Conservation (phyloP, 768 basidiomycete species). For the Naganishia vaughanmartiniae region DNA sequence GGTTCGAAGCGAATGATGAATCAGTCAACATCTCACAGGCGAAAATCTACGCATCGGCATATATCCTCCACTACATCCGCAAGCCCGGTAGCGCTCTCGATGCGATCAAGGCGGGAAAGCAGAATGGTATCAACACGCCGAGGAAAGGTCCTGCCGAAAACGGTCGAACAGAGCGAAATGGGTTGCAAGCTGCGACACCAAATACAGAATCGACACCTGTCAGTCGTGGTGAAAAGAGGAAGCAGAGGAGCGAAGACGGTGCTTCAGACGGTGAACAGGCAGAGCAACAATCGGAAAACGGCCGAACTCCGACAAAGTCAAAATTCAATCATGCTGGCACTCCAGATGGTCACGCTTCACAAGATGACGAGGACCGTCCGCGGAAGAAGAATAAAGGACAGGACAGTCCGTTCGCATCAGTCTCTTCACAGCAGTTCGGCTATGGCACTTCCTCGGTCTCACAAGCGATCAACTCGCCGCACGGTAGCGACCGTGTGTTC, state of each 20-base stretch:
- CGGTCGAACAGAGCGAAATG: not conserved
- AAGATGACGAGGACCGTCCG: not conserved
- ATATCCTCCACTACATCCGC: constrained; percentile 86
- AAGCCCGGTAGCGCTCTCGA: constrained; percentile 23
- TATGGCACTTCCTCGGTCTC: constrained; percentile 10
- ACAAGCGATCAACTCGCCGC: not conserved
- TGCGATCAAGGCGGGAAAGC: constrained; percentile 20
- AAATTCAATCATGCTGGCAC: not conserved
- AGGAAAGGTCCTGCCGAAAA: not conserved
- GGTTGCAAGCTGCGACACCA: too few species aligned
- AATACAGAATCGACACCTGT: not conserved
- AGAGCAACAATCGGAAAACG: not conserved
- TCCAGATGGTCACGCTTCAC: not conserved
- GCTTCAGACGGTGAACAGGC: not conserved
- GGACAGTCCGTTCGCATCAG: constrained; percentile 1
- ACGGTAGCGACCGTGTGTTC: constrained; percentile 5
- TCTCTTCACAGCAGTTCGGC: constrained; percentile 6
- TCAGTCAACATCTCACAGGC: constrained; percentile 61
- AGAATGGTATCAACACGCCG: not conserved
- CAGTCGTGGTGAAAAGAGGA: constrained; percentile 12
- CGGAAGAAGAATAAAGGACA: constrained; percentile 17
- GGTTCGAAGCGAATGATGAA: constrained; percentile 90
- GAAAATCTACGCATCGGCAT: constrained; percentile 66
- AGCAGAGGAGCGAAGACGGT: constrained; percentile 10
- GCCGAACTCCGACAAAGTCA: not conserved